Percentiles rank a stretch among this genome's conserved stretches.
phyloP scores from a whole-genome alignment of 805 yeast species.

The Pichia pseudocactophila region DNA sequence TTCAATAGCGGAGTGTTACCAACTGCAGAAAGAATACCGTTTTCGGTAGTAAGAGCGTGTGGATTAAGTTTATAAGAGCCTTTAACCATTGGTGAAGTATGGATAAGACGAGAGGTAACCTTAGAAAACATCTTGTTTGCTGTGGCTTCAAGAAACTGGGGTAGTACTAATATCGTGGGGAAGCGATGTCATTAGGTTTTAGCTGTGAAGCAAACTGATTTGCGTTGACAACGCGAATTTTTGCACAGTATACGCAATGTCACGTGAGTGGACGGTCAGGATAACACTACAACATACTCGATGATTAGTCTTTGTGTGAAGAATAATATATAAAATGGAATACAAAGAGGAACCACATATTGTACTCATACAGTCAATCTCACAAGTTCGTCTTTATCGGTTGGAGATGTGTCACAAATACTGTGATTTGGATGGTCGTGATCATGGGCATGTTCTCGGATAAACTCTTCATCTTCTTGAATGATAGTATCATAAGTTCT shows the following conservation, averaged over 20 bases:
- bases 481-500: constrained; percentile 17
- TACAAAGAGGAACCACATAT: background rate
- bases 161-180: background rate
- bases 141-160: background rate
- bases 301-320: too few species aligned
- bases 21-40: constrained; percentile 73
- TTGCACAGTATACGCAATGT: too few species aligned
- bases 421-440: constrained; percentile 19
- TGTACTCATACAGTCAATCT: constrained; percentile 14
- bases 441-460: constrained; percentile 26
- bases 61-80: constrained; percentile 33
- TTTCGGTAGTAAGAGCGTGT: constrained; percentile 55
- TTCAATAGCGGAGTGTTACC: constrained; percentile 88
- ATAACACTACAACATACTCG: too few species aligned
- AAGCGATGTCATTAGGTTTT: too few species aligned
- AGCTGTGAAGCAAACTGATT: too few species aligned
- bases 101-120: constrained; percentile 8
- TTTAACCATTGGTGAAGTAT: constrained; percentile 7
- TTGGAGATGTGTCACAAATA: constrained; percentile 12
- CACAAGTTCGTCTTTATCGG: constrained; percentile 22
- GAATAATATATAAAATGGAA: background rate
- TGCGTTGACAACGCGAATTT: too few species aligned
- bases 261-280: too few species aligned
- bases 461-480: constrained; percentile 26
- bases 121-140: constrained; percentile 1